These are phyloP conservation scores for Chrysosporium queenslandicum DNA, from an alignment of 2,329 filamentous ascomycete genomes.

Conservation along the genomic window DNA sequence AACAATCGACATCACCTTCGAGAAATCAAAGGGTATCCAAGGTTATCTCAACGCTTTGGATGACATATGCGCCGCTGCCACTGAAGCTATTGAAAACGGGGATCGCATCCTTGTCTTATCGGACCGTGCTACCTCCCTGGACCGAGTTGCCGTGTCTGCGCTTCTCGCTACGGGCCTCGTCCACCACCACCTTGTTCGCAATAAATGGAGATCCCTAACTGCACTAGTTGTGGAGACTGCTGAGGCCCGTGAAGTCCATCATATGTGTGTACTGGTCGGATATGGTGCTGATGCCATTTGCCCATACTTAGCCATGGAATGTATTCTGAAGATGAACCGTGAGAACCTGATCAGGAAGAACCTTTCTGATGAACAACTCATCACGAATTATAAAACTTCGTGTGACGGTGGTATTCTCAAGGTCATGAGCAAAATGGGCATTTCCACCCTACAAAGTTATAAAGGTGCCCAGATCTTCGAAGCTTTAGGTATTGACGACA, in stretches of 20 bases:
- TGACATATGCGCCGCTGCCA: conserved; percentile 74
- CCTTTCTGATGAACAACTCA: conserved; percentile 67
- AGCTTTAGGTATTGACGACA: conserved; percentile 83
- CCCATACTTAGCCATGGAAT: conserved; percentile 91
- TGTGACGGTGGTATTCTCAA: conserved; percentile 94
- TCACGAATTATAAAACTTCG: conserved; percentile 94
- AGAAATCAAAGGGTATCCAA: conserved; percentile 68
- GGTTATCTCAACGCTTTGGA: conserved; percentile 85
- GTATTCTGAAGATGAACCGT: conserved; percentile 90
- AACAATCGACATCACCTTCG: conserved; percentile 85
- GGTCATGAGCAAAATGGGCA: conserved; percentile 99
- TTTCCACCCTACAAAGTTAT: conserved; percentile 89
- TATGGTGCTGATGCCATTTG: conserved; percentile 93
- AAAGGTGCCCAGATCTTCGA: conserved; percentile 98
- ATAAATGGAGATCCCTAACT: conserved; percentile 86
- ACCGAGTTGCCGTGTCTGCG: conserved; percentile 76
- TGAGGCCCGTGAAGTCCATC: conserved; percentile 92
- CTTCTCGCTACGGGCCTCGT: conserved; percentile 85
- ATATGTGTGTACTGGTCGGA: conserved; percentile 95
- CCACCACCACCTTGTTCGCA: conserved; percentile 88
- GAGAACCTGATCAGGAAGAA: conserved; percentile 90
- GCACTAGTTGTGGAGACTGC: conserved; percentile 85
- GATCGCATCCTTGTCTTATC: conserved; percentile 84
- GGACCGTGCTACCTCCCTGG: conserved; percentile 71
- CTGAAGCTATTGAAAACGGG: conserved; percentile 68